These are phyloP conservation scores for Yamadazyma akitaensis DNA, from an alignment of 805 yeast species.

Conservation along the genomic window DNA sequence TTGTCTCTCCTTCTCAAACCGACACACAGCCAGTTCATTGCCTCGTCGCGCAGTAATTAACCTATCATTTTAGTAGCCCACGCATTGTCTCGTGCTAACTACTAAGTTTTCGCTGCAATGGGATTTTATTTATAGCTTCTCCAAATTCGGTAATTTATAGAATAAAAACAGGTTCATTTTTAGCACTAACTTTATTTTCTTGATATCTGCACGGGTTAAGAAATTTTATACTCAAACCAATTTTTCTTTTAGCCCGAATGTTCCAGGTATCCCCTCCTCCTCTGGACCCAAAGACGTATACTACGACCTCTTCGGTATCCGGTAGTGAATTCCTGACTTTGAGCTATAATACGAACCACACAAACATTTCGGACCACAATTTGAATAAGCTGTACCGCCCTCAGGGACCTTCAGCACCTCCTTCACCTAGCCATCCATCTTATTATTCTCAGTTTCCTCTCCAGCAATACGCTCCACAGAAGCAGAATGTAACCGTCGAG, in stretches of 20 bases:
- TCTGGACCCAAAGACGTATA: not conserved
- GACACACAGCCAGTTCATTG: too few relatives aligned
- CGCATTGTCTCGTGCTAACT: too few relatives aligned
- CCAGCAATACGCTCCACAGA: not conserved
- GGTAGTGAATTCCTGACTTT: conserved; percentile 35
- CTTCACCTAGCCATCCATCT: not conserved
- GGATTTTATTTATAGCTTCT: conserved; percentile 2
- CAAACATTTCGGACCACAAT: conserved; percentile 8
- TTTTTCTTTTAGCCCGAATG: not conserved
- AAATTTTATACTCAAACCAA: too few relatives aligned
- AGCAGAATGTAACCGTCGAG: not conserved
- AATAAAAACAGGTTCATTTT: not conserved
- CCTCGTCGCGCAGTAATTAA: not conserved
- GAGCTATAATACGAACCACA: conserved; percentile 12
- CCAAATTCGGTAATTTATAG: conserved; percentile 1
- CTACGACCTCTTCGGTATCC: conserved; percentile 15
- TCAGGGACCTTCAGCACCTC: not conserved
- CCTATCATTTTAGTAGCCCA: too few relatives aligned
- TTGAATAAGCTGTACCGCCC: not conserved
- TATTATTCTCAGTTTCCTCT: not conserved
- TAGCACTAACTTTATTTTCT: not conserved
- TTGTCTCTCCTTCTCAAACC: too few relatives aligned
- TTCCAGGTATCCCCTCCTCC: not conserved
- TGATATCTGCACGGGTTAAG: not conserved
- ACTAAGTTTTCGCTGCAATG: not conserved